A percentile compares a stretch with the other conserved stretches of the same genome.
phyloP scores from a whole-genome alignment of 441 rosid genomes.

The Populus trichocarpa region DNA sequence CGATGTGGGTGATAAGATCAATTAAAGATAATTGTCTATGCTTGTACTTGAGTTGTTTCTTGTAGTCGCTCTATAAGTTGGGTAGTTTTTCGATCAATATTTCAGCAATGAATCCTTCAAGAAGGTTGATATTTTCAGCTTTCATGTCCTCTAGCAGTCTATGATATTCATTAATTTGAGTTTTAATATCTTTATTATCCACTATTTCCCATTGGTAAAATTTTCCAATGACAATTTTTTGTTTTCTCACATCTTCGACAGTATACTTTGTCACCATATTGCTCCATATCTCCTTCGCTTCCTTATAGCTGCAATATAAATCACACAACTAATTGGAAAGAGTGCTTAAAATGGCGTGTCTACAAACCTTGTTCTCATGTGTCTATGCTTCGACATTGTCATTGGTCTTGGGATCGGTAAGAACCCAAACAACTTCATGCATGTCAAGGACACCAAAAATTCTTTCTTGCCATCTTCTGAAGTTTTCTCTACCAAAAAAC shows the following conservation, averaged over 20 bases:
- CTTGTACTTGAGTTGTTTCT: no score
- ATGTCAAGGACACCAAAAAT: not conserved
- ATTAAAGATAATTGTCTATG: no score
- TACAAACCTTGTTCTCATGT: not conserved
- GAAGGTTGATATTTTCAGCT: no score
- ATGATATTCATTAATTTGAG: not conserved
- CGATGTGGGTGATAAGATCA: no score
- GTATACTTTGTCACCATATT: not conserved
- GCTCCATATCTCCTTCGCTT: conserved; percentile 2
- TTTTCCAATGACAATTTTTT: not conserved
- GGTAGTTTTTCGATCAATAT: no score
- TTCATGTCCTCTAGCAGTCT: not conserved
- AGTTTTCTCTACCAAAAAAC: not conserved
- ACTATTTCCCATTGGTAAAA: not conserved
- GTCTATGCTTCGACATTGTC: not conserved
- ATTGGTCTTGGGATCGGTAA: not conserved
- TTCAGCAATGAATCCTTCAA: no score
- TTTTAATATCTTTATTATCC: not conserved
- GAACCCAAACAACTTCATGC: not conserved
- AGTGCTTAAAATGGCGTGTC: not conserved
- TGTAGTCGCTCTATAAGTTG: no score
- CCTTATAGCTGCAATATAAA: not conserved
- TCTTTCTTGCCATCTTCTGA: not conserved
- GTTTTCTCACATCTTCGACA: conserved; percentile 4
- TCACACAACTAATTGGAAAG: not conserved